A percentile compares a stretch with the other conserved stretches of the same genome.
These are phyloP conservation scores for Sclerotinia spermophila DNA, from an alignment of 2,329 filamentous ascomycete genomes.

Conservation along the genomic window DNA sequence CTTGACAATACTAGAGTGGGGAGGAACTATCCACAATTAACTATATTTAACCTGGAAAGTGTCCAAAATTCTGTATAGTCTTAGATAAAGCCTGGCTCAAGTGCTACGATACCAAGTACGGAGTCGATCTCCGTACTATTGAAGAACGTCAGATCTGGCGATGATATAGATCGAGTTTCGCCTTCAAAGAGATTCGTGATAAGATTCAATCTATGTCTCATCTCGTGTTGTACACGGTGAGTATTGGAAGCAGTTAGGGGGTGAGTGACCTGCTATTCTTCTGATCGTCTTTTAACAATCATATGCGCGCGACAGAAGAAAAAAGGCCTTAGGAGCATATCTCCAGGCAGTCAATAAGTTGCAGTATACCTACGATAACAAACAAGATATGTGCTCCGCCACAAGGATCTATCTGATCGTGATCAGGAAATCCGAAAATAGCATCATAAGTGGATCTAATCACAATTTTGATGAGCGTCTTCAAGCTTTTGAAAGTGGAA, in stretches of 20 bases:
- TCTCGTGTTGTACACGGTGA: background rate
- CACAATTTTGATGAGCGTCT: background rate
- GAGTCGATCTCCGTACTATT: constrained; percentile 3
- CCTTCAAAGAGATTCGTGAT: background rate
- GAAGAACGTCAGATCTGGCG: constrained; percentile 6
- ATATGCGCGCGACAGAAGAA: background rate
- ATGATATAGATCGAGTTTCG: constrained; percentile 1
- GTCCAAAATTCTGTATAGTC: background rate
- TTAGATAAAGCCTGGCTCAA: background rate
- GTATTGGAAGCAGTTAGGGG: background rate
- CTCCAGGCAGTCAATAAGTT: background rate
- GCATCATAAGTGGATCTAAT: background rate
- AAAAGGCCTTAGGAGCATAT: background rate
- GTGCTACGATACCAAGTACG: background rate
- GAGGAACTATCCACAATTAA: no score
- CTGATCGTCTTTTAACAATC: background rate
- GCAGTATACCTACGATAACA: background rate
- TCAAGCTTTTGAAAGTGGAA: constrained; percentile 11
- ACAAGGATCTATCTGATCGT: background rate
- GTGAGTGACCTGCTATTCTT: background rate
- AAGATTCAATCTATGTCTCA: background rate
- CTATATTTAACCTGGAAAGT: background rate
- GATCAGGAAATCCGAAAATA: background rate
- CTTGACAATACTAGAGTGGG: no score
- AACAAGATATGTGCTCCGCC: background rate